phyloP scores from a whole-genome alignment of 108 stramenopile species.

The Fragilariopsis cylindrus region DNA sequence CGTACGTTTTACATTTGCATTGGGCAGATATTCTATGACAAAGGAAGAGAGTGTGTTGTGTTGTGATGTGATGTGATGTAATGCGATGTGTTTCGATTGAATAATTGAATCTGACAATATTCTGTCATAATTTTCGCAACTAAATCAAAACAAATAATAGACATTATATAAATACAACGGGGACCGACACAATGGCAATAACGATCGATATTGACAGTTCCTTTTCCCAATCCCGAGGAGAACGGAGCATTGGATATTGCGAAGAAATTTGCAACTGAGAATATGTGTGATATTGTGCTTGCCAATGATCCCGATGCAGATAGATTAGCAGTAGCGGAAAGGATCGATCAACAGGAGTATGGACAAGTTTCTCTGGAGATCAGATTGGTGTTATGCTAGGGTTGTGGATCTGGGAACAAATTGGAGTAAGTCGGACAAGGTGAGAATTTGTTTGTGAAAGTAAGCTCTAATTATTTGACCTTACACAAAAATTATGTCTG shows the following conservation, averaged over 20 bases:
- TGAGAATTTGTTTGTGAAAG: conserved; percentile 25
- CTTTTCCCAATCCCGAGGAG: conserved; percentile 48
- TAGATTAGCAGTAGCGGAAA: conserved; percentile 94
- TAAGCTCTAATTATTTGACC: background rate
- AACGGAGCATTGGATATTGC: conserved; percentile 92
- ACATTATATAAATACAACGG: too few species aligned
- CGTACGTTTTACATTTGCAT: background rate
- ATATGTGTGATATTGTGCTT: conserved; percentile 78
- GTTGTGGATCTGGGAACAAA: conserved; percentile 83
- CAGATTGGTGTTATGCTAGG: conserved; percentile 94
- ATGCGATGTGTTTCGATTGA: too few species aligned
- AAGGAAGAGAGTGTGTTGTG: too few species aligned
- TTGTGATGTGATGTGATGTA: too few species aligned
- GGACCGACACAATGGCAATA: too few species aligned
- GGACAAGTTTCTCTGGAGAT: conserved; percentile 95
- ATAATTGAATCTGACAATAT: too few species aligned
- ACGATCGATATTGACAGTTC: background rate
- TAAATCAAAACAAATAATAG: too few species aligned
- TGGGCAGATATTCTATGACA: too few species aligned
- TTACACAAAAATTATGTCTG: background rate
- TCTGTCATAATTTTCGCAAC: too few species aligned
- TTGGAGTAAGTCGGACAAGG: conserved; percentile 65
- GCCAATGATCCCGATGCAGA: conserved; percentile 99
- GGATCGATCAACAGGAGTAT: conserved; percentile 56
- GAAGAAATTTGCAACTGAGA: conserved; percentile 65